Evolutionary conservation across 495 filamentous ascomycete genomes (phyloP).

Genomic region (Aspergillus steynii): DNA sequence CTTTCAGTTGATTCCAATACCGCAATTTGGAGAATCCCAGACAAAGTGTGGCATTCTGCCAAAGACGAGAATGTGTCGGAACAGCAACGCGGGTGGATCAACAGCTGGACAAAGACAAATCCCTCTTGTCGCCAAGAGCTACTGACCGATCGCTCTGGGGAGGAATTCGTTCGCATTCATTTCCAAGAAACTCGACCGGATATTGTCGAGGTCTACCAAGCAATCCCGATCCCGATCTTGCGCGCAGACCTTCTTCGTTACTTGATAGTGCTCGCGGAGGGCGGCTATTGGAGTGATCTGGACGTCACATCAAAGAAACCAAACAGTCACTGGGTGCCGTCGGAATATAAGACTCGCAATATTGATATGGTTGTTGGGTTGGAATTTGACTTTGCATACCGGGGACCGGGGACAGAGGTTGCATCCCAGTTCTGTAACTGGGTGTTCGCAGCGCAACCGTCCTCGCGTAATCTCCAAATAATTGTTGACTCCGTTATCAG

Average conservation of each 20-base stretch:
- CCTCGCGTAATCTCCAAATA: slow-evolving; percentile 29
- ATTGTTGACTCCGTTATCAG: slow-evolving; percentile 34
- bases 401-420: slow-evolving; percentile 30
- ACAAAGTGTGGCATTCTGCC: slow-evolving; percentile 31
- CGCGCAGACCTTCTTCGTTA: slow-evolving; percentile 62
- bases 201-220: slow-evolving; percentile 42
- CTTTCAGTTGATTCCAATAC: background rate
- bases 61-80: slow-evolving; percentile 18
- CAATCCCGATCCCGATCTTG: slow-evolving; percentile 44
- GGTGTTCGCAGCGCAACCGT: slow-evolving; percentile 35
- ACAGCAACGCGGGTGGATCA: slow-evolving; percentile 22
- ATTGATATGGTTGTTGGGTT: slow-evolving; percentile 45
- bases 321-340: slow-evolving; percentile 52
- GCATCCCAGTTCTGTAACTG: slow-evolving; percentile 45
- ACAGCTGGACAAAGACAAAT: slow-evolving; percentile 32
- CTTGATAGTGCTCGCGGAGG: slow-evolving; percentile 57
- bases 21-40: slow-evolving; percentile 15
- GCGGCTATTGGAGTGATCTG: slow-evolving; percentile 59
- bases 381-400: slow-evolving; percentile 40
- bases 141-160: slow-evolving; percentile 30
- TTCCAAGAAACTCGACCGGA: slow-evolving; percentile 34
- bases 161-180: slow-evolving; percentile 30
- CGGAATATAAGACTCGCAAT: slow-evolving; percentile 36
- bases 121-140: slow-evolving; percentile 31
- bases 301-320: slow-evolving; percentile 56